Evolutionary conservation across 352 stramenopile species (phyloP), one percentile per base, ranked within the genome.

Genomic region (Globisporangium sylvaticum): DNA sequence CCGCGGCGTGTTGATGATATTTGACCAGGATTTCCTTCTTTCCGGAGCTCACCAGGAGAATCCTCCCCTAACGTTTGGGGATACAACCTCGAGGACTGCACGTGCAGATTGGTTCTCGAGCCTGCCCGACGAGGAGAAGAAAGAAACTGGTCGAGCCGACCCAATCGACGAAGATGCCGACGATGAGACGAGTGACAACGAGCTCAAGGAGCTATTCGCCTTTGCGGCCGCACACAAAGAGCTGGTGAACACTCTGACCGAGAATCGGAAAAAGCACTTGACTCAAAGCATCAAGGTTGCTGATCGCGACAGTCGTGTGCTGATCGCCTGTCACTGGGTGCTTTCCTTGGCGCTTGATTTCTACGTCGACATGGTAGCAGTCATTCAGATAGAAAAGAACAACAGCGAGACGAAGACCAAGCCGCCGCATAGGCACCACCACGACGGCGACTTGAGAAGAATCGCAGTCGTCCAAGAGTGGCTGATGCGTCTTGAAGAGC

Each of bases 241-340:
- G 12, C 58, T 83, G 18, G 64, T 77, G 31, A 62, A 69, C 6
- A 74, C 78, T 24, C 66, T 87, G 2, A 76, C 55, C 5, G 66
- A 70, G 24, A 81, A 82, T 48, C 74, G 75, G 5, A 87, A 84
- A 64, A 80, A 78, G 44, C 65, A 70, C 0, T 60, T 84, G 53
- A 73, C 65, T 3, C 53, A 62, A 20, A 68, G 65, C 12, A 71
- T 87, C 20, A 67, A 70, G 56, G 34, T 57, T 4, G 77, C 73
- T 2, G 75, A 80, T 14, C 67, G 39, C 22, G 84, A 81, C 48
- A 70, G 70, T 34, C 69, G 69, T 53, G 66, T 87, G 2, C 37
- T 79, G 3, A 25, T 63, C 7, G 73, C 68, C 3, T 68, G 79
- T 25, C 79, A 87, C 60, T 64, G 66, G 1, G 70, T 80, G 52